phyloP scores from a whole-genome alignment of 495 filamentous ascomycete genomes.

The Podospora pseudocomata region DNA sequence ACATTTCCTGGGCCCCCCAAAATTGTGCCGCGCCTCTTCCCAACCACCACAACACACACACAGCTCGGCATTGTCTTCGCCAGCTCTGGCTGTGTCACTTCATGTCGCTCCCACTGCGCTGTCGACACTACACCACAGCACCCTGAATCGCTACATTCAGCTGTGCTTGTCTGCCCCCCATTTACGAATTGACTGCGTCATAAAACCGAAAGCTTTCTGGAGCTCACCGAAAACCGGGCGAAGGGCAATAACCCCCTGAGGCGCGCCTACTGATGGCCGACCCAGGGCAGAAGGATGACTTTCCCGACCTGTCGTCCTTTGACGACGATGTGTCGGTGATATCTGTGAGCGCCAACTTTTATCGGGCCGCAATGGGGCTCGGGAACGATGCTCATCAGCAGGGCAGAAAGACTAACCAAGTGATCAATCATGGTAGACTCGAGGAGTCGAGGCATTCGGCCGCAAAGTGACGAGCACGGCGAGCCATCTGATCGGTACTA shows the following conservation, averaged over 20 bases:
- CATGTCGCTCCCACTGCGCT: not conserved
- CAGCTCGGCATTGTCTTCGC: not conserved
- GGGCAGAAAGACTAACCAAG: not conserved
- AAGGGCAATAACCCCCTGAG: constrained; percentile 10
- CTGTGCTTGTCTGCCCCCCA: not conserved
- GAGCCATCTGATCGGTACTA: constrained; percentile 74
- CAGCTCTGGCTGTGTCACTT: not conserved
- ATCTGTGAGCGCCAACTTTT: constrained; percentile 40
- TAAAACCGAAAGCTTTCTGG: not conserved
- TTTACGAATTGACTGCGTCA: constrained; percentile 6
- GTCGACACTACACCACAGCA: not conserved
- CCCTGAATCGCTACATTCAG: not conserved
- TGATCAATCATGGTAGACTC: constrained; percentile 53
- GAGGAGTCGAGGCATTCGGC: constrained; percentile 87
- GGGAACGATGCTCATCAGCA: not conserved
- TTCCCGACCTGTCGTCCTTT: constrained; percentile 43
- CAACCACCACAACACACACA: not conserved
- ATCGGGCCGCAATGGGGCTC: not conserved
- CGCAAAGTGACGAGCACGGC: constrained; percentile 94
- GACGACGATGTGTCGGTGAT: constrained; percentile 51
- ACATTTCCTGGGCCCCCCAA: not conserved
- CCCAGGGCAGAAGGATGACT: constrained; percentile 50
- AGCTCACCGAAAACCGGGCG: constrained; percentile 3
- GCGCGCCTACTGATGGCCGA: constrained; percentile 49
- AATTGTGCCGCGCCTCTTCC: not conserved